Conservation (phyloP, 106 monocot genomes). For the Dendrobium huoshanense region DNA sequence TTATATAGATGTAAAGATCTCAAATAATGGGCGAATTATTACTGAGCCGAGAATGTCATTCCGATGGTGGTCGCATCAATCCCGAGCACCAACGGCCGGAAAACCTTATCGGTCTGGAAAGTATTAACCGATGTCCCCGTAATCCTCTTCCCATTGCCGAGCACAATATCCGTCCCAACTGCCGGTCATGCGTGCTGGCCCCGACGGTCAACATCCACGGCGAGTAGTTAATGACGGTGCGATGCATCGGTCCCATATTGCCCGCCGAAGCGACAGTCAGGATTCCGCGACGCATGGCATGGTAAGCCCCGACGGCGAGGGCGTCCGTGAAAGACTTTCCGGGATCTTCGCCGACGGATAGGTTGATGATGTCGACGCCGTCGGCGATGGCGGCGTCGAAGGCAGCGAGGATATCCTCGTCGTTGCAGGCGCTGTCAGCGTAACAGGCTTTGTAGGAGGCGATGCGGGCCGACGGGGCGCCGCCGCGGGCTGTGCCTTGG, state of each 20-base stretch:
- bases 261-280: slow-evolving; percentile 27
- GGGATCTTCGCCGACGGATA: slow-evolving; percentile 10
- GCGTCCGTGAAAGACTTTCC: slow-evolving; percentile 16
- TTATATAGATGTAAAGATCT: too few species aligned
- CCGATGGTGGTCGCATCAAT: neutral
- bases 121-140: slow-evolving; percentile 3
- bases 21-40: neutral
- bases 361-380: slow-evolving; percentile 20
- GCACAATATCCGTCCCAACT: neutral
- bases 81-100: neutral
- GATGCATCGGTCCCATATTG: slow-evolving; percentile 19
- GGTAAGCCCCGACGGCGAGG: slow-evolving; percentile 32
- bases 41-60: neutral
- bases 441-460: slow-evolving; percentile 36
- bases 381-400: slow-evolving; percentile 17
- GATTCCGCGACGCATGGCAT: slow-evolving; percentile 32
- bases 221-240: slow-evolving; percentile 14
- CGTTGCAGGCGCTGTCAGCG: slow-evolving; percentile 9
- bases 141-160: slow-evolving; percentile 10
- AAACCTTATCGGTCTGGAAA: neutral
- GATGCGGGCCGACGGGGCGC: slow-evolving; percentile 19
- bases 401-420: slow-evolving; percentile 10
- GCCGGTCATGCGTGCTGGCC: slow-evolving; percentile 23
- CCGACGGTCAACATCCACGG: slow-evolving; percentile 37
- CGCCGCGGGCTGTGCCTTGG: slow-evolving; percentile 14